Evolutionary conservation across 2,329 filamentous ascomycete species (phyloP), one percentile per base, ranked within the genome.

Genomic region (Calycina herbarum): DNA sequence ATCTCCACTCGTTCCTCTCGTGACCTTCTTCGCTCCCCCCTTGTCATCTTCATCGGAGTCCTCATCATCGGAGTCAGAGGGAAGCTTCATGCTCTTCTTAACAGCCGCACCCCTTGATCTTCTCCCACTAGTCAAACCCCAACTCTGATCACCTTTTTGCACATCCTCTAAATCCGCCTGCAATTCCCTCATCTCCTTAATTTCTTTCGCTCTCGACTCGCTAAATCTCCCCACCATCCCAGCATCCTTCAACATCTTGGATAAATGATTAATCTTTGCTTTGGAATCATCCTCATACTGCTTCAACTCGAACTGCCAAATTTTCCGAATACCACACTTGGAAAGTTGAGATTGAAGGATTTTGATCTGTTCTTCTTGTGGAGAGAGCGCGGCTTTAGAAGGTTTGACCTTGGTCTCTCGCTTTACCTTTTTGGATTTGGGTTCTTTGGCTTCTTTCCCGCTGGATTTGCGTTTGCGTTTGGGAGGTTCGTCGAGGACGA

Each of bases 141-240:
- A 97, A 61, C 85, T 82, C 70, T 86, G 85, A 66, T 92, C 89
- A 73, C 93, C 94, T 76, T 95, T 89, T 76, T 92, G 88, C 17
- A 97, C 93, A 13, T 88, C 89, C 74, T 95, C 92, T 6, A 97
- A 81, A 73, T 99, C 94, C 0, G 89, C 92, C 73, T 87, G 84
- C 42, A 99, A 82, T 78, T 99, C 94, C 62, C 94, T 85, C 73
- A 85, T 83, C 79, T 97, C 94, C 76, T 93, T 95, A 76, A 98
- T 97, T 77, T 92, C 88, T 29, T 85, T 87, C 0, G 94, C 94
- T 73, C 91, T 94, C 54, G 93, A 89, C 72, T 91, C 85, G 0
- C 92, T 96, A 78, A 93, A 97, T 17, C 94, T 87, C 0, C 94
- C 94, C 1, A 88, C 88, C 91, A 98, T 97, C 40, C 94, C 95